A percentile compares a stretch with the other conserved stretches of the same genome.
phyloP scores from a whole-genome alignment of 352 stramenopile genomes.

The Phytopythium delawarense region DNA sequence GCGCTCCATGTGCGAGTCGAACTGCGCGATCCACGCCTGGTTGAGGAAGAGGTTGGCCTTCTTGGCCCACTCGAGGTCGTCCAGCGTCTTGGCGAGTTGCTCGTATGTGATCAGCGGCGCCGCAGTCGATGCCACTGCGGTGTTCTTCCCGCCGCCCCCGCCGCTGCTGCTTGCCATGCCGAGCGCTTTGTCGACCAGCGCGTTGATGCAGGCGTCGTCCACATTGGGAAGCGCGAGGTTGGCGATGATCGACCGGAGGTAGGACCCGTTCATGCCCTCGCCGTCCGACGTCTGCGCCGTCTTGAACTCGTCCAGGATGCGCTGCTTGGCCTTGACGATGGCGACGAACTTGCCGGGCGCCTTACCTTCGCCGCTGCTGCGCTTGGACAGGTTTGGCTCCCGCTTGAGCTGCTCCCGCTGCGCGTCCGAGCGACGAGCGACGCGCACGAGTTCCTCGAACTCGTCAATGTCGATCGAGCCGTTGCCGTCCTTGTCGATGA shows the following conservation, averaged over 20 bases:
- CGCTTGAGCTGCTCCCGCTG: conserved; percentile 72
- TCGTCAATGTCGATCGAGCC: conserved; percentile 83
- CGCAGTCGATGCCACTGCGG: background rate
- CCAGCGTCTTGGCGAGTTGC: conserved; percentile 46
- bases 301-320: conserved; percentile 69
- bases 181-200: conserved; percentile 35
- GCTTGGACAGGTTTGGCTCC: conserved; percentile 44
- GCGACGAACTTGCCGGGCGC: conserved; percentile 25
- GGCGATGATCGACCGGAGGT: conserved; percentile 43
- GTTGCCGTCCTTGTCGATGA: conserved; percentile 83
- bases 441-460: conserved; percentile 77
- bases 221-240: conserved; percentile 47
- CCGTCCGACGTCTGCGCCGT: conserved; percentile 29
- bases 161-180: conserved; percentile 6
- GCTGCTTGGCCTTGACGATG: conserved; percentile 37
- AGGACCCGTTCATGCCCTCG: conserved; percentile 29
- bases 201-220: conserved; percentile 40
- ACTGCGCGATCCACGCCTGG: conserved; percentile 73
- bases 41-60: conserved; percentile 79
- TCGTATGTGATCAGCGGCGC: conserved; percentile 28
- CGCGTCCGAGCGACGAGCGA: conserved; percentile 60
- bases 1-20: conserved; percentile 76
- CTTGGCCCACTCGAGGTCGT: conserved; percentile 62
- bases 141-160: background rate
- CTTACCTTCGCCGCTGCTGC: conserved; percentile 30